Base-by-base conservation (phyloP, 345 rosid genomes). In the Fremontodendron californicum region DNA sequence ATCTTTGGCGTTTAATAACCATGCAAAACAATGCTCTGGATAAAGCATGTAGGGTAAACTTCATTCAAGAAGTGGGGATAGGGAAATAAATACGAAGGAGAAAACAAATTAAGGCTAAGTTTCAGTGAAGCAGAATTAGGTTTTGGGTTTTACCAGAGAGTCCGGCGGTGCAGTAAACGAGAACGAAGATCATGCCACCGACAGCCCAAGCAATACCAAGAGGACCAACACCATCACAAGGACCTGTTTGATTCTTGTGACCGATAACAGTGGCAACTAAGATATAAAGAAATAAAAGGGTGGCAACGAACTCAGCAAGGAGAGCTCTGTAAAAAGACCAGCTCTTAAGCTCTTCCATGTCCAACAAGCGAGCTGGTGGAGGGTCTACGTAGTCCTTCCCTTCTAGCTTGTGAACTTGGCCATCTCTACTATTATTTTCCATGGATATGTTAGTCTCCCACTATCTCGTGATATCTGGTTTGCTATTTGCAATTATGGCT, bases 211-310 rank as follows among this genome's bases (percentile, higher is more conserved):
- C 97, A 78, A 94, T 89, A 9, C 98, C 98, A 39, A 94, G 83
- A 51, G 87, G 78, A n/a, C 98, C 98, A 62, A 94, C 98, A 0
- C 98, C 96, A 42, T 65, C 91, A 55, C 98, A 94, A 0, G 92
- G 84, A n/a, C 77, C 89, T 1, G 70, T 39, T 79, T 90, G 93
- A 15, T 85, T 90, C 83, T 85, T 82, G 87, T 90, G 84, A 62
- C 97, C 98, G 75, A 94, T 90, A 9, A 93, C 97, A 5, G 98
- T 90, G 12, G 98, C 98, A 19, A 94, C 80, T n/a, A 89, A 85
- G n/a, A 94, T 84, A 80, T 93, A 94, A 62, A 75, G 78, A 29
- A 75, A 75, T 6, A 75, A 48, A 27, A 75, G 70, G 31, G 71
- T 62, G 18, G 78, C 78, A 2, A 75, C 57, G 21, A 75, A 75